A percentile compares a stretch with the other conserved stretches of the same genome.
phyloP scores from a whole-genome alignment of 139 green algal genomes.

The Coccomyxa sp. region DNA sequence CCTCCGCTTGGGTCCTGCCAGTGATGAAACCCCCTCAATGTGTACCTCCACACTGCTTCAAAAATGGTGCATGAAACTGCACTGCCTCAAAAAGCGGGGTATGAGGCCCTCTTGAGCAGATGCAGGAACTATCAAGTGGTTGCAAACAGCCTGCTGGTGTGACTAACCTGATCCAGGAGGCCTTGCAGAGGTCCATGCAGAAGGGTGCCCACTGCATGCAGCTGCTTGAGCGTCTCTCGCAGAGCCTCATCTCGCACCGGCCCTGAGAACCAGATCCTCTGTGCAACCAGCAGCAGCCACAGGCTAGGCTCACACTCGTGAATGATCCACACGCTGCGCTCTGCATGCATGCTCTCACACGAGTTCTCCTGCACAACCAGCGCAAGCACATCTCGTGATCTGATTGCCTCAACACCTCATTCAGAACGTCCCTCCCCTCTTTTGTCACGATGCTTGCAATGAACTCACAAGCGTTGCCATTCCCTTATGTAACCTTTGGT shows the following conservation, averaged over 20 bases:
- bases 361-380: not conserved
- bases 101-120: not conserved
- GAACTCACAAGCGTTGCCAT: not conserved
- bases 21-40: not conserved
- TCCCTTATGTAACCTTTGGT: not conserved
- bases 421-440: not conserved
- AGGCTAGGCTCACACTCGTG: slow-evolving; percentile 24
- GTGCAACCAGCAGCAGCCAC: slow-evolving; percentile 26
- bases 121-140: not conserved
- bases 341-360: slow-evolving; percentile 29
- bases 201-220: slow-evolving; percentile 19
- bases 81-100: slow-evolving; percentile 3
- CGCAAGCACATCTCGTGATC: not conserved
- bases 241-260: slow-evolving; percentile 6
- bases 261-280: not conserved
- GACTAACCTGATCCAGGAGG: slow-evolving; percentile 16
- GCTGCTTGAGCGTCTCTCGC: slow-evolving; percentile 17
- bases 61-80: not conserved
- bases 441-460: no score
- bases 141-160: not conserved
- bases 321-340: slow-evolving; percentile 22
- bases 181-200: slow-evolving; percentile 23
- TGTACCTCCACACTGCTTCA: not conserved
- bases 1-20: slow-evolving; percentile 14
- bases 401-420: not conserved